Evolutionary conservation across 345 rosid genomes (phyloP).

Genomic region (Cardamine chenopodiifolia): DNA sequence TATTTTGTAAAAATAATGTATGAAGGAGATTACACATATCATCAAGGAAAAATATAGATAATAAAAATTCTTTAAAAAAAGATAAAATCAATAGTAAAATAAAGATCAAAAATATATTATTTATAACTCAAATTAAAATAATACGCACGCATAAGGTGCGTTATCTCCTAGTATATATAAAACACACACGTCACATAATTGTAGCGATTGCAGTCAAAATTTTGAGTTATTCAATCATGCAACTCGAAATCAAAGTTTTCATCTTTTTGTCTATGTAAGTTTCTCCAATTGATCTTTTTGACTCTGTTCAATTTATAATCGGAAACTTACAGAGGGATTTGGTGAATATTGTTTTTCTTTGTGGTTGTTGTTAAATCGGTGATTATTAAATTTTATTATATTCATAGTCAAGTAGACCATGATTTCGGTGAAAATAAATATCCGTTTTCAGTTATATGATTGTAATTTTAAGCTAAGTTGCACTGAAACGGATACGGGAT

Average conservation of each 20-base stretch:
- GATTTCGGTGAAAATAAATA: slow-evolving; percentile 12
- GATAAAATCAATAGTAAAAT: too few species aligned
- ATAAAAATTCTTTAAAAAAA: too few species aligned
- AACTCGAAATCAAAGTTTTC: not conserved
- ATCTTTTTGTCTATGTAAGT: slow-evolving; percentile 25
- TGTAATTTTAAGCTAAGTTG: too few species aligned
- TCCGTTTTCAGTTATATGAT: not conserved
- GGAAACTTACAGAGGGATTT: too few species aligned
- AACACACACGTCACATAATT: not conserved
- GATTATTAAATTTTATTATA: not conserved
- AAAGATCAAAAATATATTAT: too few species aligned
- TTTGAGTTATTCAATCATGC: not conserved
- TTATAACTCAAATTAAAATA: too few species aligned
- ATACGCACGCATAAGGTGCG: too few species aligned
- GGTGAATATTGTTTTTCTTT: not conserved
- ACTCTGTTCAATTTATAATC: not conserved
- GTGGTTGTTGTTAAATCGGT: not conserved
- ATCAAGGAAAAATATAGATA: too few species aligned
- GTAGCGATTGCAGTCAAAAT: not conserved
- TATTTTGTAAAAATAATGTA: too few species aligned
- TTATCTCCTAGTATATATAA: too few species aligned
- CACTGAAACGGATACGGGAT: too few species aligned
- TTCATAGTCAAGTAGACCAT: slow-evolving; percentile 18
- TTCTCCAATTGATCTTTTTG: not conserved
- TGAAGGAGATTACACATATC: too few species aligned